These are phyloP conservation scores for Albizia julibrissin DNA, from an alignment of 306 rosid species.

Conservation along the genomic window DNA sequence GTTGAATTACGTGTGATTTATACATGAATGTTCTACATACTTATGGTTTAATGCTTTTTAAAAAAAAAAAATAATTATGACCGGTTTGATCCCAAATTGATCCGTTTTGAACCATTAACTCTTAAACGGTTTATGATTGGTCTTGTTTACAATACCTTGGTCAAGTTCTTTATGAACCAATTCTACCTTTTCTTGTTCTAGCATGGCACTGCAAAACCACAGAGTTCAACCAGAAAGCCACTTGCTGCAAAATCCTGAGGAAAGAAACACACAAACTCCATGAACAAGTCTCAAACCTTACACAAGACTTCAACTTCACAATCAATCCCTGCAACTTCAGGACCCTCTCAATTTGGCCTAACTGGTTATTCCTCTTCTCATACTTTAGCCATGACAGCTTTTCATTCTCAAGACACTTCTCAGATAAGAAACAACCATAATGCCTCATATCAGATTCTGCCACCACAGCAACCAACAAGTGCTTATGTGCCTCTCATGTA, in stretches of 20 bases:
- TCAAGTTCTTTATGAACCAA: background rate
- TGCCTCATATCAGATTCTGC: conserved; percentile 44
- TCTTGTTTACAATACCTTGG: too few relatives aligned
- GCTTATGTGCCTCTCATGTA: conserved; percentile 67
- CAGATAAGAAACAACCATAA: conserved; percentile 44
- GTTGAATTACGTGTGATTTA: too few relatives aligned
- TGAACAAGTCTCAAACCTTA: conserved; percentile 35
- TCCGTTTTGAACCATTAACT: too few relatives aligned
- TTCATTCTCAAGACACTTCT: conserved; percentile 40
- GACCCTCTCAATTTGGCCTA: conserved; percentile 51
- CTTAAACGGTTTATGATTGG: too few relatives aligned
- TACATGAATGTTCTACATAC: too few relatives aligned
- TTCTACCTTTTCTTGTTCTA: conserved; percentile 32
- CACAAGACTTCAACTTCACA: conserved; percentile 33
- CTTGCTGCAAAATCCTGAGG: conserved; percentile 49
- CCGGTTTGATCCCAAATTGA: too few relatives aligned
- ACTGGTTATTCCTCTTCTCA: conserved; percentile 51
- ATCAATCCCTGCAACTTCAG: conserved; percentile 32
- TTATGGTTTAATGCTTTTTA: too few relatives aligned
- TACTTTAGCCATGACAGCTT: conserved; percentile 49
- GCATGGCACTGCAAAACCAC: conserved; percentile 49
- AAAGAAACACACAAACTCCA: conserved; percentile 47
- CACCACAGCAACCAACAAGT: conserved; percentile 53
- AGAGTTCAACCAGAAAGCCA: conserved; percentile 39
- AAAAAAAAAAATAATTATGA: too few relatives aligned